These are phyloP conservation scores for Elsinoe perseae DNA, from an alignment of 2,329 filamentous ascomycete species.

Conservation along the genomic window DNA sequence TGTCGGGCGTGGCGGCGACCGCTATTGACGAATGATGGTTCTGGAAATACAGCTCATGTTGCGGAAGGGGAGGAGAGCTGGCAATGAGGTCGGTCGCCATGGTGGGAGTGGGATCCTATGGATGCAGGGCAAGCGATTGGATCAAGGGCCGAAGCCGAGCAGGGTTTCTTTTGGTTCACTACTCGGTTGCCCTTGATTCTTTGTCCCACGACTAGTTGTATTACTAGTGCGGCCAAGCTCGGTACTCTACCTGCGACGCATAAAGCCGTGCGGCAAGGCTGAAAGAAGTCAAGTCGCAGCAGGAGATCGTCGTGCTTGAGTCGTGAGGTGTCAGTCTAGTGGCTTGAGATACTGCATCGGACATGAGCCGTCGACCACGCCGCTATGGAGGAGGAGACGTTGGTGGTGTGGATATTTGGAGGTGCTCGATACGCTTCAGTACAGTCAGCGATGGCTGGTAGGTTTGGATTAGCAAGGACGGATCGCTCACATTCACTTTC, in stretches of 20 bases:
- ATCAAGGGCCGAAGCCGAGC: slow-evolving; percentile 11
- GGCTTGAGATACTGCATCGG: slow-evolving; percentile 9
- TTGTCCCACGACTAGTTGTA: neutral
- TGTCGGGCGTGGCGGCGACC: slow-evolving; percentile 12
- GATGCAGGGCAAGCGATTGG: slow-evolving; percentile 4
- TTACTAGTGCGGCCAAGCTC: neutral
- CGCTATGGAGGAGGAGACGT: neutral
- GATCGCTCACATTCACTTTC: neutral
- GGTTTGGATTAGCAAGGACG: neutral
- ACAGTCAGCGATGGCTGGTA: slow-evolving; percentile 9
- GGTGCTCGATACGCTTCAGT: neutral
- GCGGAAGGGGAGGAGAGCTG: slow-evolving; percentile 13
- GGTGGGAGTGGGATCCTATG: neutral
- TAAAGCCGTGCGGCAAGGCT: slow-evolving; percentile 5
- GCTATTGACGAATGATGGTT: slow-evolving; percentile 14
- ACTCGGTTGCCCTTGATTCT: neutral
- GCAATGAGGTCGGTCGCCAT: slow-evolving; percentile 16
- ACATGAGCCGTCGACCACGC: neutral
- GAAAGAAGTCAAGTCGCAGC: slow-evolving; percentile 3
- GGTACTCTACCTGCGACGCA: slow-evolving; percentile 15
- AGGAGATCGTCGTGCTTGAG: slow-evolving; percentile 10
- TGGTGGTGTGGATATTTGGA: neutral
- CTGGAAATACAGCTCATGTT: slow-evolving; percentile 15
- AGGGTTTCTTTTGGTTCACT: neutral
- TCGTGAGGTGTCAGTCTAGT: neutral